These are phyloP conservation scores for Cordyceps cicadae DNA, from an alignment of 2,329 filamentous ascomycete species.

Conservation along the genomic window DNA sequence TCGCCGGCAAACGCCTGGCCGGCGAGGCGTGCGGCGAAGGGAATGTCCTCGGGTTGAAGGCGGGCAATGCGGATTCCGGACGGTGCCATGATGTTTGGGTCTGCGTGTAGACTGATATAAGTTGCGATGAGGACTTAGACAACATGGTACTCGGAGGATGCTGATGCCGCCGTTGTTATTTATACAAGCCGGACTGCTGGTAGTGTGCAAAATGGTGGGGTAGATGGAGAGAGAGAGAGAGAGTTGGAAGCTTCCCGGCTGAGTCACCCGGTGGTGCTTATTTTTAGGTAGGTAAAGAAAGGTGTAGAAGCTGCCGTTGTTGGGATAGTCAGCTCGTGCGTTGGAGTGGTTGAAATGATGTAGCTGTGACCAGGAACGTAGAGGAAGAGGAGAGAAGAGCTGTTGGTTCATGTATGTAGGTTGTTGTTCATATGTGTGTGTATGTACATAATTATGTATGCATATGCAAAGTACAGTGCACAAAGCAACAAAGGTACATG, in stretches of 20 bases:
- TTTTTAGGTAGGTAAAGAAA: background rate
- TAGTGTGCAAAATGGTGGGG: conserved; percentile 2
- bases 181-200: background rate
- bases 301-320: background rate
- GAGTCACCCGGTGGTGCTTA: conserved; percentile 9
- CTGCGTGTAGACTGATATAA: background rate
- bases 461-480: no score
- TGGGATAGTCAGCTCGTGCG: no score
- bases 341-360: no score
- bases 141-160: background rate
- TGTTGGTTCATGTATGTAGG: no score
- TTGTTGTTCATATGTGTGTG: no score
- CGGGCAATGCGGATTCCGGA: conserved; percentile 17
- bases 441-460: no score
- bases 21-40: conserved; percentile 21
- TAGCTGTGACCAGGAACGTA: background rate
- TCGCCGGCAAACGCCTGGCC: conserved; percentile 24
- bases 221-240: background rate
- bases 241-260: background rate
- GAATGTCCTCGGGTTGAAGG: conserved; percentile 21
- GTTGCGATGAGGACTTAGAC: no score
- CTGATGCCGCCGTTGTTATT: background rate
- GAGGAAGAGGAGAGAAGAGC: background rate
- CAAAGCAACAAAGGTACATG: no score
- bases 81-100: conserved; percentile 13